These are phyloP conservation scores for Scutellaria minor DNA, from an alignment of 257 asterid species.

Conservation along the genomic window DNA sequence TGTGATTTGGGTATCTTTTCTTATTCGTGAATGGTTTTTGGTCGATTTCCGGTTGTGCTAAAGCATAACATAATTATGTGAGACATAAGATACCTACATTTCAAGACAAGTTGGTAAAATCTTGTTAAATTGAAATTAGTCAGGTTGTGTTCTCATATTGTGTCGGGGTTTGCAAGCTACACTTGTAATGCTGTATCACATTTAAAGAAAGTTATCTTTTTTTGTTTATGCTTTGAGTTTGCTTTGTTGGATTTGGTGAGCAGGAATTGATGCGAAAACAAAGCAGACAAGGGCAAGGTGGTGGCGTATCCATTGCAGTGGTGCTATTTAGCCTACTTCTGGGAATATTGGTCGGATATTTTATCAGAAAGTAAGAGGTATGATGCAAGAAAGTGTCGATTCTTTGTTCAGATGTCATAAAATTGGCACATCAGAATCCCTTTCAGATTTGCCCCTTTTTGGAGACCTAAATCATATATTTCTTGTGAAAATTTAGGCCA, in stretches of 20 bases:
- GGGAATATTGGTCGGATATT: constrained; percentile 66
- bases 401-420: constrained; percentile 27
- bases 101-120: too few relatives aligned
- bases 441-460: neutral
- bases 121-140: too few relatives aligned
- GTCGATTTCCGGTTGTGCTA: too few relatives aligned
- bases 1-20: too few relatives aligned
- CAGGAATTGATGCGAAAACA: constrained; percentile 61
- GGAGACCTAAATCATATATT: constrained; percentile 9
- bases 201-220: too few relatives aligned
- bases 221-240: neutral
- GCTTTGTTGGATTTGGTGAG: constrained; percentile 18
- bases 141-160: too few relatives aligned
- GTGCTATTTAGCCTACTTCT: constrained; percentile 52
- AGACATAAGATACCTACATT: too few relatives aligned
- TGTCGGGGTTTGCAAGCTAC: too few relatives aligned
- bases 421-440: constrained; percentile 26
- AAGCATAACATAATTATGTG: too few relatives aligned
- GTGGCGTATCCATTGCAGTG: constrained; percentile 45
- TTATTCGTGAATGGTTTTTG: too few relatives aligned
- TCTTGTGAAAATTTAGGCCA: neutral
- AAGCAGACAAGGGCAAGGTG: constrained; percentile 45
- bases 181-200: too few relatives aligned
- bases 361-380: constrained; percentile 42
- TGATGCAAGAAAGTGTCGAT: constrained; percentile 20